Conservation (phyloP, 106 monocot species). For the Gastrodia elata region DNA sequence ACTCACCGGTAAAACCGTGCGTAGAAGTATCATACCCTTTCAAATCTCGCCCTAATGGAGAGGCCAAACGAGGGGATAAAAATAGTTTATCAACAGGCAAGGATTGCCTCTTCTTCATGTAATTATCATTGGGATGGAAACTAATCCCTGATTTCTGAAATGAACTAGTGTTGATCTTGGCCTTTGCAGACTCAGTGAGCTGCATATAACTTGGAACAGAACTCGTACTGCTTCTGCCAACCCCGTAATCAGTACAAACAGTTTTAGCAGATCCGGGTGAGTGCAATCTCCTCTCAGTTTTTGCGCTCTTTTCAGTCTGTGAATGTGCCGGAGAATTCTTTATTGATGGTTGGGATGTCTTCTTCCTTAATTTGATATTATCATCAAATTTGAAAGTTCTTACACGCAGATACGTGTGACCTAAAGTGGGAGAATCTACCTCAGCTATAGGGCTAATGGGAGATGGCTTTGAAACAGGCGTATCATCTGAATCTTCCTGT, state of each 20-base stretch:
- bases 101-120: constrained; percentile 68
- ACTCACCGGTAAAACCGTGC: constrained; percentile 48
- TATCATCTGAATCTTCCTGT: constrained; percentile 21
- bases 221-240: constrained; percentile 37
- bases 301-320: constrained; percentile 31
- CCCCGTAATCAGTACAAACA: constrained; percentile 42
- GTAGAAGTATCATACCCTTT: constrained; percentile 46
- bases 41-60: constrained; percentile 37
- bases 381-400: constrained; percentile 24
- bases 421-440: constrained; percentile 39
- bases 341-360: constrained; percentile 17
- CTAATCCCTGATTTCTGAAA: constrained; percentile 80
- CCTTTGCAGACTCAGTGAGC: constrained; percentile 83
- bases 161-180: constrained; percentile 41
- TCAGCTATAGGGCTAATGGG: constrained; percentile 40
- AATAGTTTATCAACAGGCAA: constrained; percentile 56
- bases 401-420: constrained; percentile 42
- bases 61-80: constrained; percentile 73
- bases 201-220: constrained; percentile 96
- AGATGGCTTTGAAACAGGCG: constrained; percentile 13
- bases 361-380: constrained; percentile 13
- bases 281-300: constrained; percentile 31
- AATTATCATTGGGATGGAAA: constrained; percentile 43
- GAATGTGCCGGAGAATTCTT: constrained; percentile 42
- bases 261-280: constrained; percentile 28